These are phyloP conservation scores for Myxozyma melibiosi DNA, from an alignment of 805 yeast genomes.

Conservation along the genomic window DNA sequence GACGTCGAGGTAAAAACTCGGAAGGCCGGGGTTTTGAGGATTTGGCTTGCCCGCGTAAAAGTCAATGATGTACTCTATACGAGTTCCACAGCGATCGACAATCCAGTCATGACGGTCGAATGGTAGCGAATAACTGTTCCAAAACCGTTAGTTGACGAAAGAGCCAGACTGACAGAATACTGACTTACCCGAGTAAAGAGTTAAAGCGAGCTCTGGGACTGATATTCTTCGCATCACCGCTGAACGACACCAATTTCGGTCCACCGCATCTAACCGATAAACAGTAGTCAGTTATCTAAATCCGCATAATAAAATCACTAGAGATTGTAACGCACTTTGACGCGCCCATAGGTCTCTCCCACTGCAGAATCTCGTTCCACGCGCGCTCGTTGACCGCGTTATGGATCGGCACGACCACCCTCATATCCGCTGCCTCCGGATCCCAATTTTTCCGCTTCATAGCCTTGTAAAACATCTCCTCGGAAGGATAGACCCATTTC, in stretches of 20 bases:
- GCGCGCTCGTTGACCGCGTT: slow-evolving; percentile 91
- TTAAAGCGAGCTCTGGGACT: slow-evolving; percentile 87
- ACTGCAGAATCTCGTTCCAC: slow-evolving; percentile 77
- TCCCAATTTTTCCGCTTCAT: slow-evolving; percentile 90
- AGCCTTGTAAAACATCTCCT: slow-evolving; percentile 90
- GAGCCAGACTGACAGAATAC: not conserved
- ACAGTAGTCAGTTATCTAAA: not conserved
- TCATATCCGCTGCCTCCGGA: slow-evolving; percentile 82
- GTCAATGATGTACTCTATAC: slow-evolving; percentile 89
- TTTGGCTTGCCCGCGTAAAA: slow-evolving; percentile 69
- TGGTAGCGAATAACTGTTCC: slow-evolving; percentile 48
- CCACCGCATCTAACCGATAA: slow-evolving; percentile 70
- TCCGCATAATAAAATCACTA: not conserved
- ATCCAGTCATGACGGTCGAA: slow-evolving; percentile 98
- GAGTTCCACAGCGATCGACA: slow-evolving; percentile 78
- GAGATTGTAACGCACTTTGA: slow-evolving; percentile 42
- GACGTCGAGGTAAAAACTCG: slow-evolving; percentile 79
- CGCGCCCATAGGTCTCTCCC: slow-evolving; percentile 62
- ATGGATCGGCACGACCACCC: slow-evolving; percentile 88
- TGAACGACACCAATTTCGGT: slow-evolving; percentile 77
- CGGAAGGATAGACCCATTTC: slow-evolving; percentile 95
- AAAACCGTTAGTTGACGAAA: not conserved
- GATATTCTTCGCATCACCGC: slow-evolving; percentile 81
- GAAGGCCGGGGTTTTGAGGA: slow-evolving; percentile 50
- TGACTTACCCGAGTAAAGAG: slow-evolving; percentile 56